phyloP scores from a whole-genome alignment of 202 grass and related monocot species.

The Brachypodium distachyon region DNA sequence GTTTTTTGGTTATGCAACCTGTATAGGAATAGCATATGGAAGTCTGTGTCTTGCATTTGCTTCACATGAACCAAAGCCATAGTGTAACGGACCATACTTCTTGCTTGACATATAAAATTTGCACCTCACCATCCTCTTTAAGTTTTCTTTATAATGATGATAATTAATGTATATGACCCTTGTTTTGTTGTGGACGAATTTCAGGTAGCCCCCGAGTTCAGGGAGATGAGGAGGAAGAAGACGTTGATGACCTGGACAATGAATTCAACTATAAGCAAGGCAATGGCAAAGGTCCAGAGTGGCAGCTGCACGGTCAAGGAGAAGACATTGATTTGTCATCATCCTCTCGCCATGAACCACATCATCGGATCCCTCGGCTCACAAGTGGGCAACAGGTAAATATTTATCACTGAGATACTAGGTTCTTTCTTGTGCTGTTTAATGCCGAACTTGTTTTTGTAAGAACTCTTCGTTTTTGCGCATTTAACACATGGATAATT shows the following conservation, averaged over 20 bases:
- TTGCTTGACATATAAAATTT: neutral
- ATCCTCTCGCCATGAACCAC: constrained; percentile 70
- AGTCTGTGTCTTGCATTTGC: neutral
- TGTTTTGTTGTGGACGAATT: constrained; percentile 7
- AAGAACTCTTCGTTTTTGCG: neutral
- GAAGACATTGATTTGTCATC: constrained; percentile 86
- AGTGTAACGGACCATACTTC: neutral
- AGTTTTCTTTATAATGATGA: neutral
- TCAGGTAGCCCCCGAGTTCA: constrained; percentile 93
- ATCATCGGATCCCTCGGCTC: constrained; percentile 73
- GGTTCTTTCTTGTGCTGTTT: neutral
- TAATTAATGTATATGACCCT: neutral
- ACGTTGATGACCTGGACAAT: constrained; percentile 91
- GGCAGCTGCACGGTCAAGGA: constrained; percentile 54
- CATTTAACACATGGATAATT: constrained; percentile 23
- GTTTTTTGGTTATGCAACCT: neutral
- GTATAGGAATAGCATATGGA: neutral
- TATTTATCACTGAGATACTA: neutral
- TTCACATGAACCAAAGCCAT: neutral
- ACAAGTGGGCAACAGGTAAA: constrained; percentile 88
- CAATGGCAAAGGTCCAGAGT: constrained; percentile 54
- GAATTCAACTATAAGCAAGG: constrained; percentile 75
- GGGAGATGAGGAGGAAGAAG: constrained; percentile 96
- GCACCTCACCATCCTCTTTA: neutral
- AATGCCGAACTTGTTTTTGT: constrained; percentile 6